Conservation (phyloP, 352 stramenopile genomes). For the Globisporangium spiculum region DNA sequence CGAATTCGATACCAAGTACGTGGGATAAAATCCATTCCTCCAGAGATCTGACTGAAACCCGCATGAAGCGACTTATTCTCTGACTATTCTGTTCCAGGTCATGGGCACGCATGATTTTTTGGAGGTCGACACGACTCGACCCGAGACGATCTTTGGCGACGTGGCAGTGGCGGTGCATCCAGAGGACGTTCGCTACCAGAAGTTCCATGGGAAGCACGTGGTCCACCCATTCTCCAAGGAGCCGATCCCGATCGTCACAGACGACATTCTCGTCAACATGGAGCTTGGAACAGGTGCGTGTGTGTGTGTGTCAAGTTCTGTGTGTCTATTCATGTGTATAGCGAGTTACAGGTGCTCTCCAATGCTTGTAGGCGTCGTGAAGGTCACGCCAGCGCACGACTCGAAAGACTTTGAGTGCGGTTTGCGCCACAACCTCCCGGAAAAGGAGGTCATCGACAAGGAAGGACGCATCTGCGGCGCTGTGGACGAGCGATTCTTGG, state of each 20-base stretch:
- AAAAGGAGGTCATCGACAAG: slow-evolving; percentile 73
- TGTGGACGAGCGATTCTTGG: slow-evolving; percentile 84
- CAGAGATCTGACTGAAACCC: neutral
- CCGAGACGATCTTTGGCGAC: slow-evolving; percentile 99
- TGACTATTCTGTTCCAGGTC: slow-evolving; percentile 23
- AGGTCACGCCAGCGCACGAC: slow-evolving; percentile 99
- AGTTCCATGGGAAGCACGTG: slow-evolving; percentile 95
- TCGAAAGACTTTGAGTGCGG: slow-evolving; percentile 99
- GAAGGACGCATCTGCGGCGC: slow-evolving; percentile 64
- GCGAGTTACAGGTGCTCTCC: neutral
- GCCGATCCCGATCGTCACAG: slow-evolving; percentile 94
- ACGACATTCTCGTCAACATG: slow-evolving; percentile 98
- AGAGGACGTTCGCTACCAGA: slow-evolving; percentile 92
- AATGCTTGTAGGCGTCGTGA: slow-evolving; percentile 59
- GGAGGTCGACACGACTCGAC: slow-evolving; percentile 96
- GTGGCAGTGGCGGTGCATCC: slow-evolving; percentile 97
- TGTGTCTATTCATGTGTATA: no score
- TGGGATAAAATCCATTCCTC: neutral
- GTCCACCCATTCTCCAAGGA: slow-evolving; percentile 92
- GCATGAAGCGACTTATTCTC: neutral
- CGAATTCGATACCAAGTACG: slow-evolving; percentile 69
- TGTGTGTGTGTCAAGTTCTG: neutral
- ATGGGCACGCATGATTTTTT: slow-evolving; percentile 70
- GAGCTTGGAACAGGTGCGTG: slow-evolving; percentile 94
- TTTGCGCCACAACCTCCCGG: slow-evolving; percentile 90